Evolutionary conservation across 768 basidiomycete genomes (phyloP).

Genomic region (Mrakia gelida): DNA sequence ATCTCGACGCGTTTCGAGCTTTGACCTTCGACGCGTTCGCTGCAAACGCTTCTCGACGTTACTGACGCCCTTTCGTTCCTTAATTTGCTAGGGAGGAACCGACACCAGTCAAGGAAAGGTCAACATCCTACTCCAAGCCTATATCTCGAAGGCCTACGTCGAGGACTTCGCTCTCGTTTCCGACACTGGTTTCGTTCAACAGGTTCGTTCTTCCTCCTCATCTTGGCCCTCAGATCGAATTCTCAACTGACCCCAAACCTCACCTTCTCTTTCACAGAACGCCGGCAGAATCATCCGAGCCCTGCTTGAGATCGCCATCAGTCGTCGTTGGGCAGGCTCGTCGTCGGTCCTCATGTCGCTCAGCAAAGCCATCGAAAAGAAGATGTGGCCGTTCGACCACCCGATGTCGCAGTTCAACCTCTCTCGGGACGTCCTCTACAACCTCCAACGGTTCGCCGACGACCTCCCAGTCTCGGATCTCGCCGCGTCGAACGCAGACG

Average conservation of each 20-base stretch:
- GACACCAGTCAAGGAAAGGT: constrained; percentile 74
- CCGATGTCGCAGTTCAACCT: constrained; percentile 78
- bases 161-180: constrained; percentile 96
- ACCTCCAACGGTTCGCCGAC: constrained; percentile 72
- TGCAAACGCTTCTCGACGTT: background rate
- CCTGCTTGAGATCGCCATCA: constrained; percentile 87
- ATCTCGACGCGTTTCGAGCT: background rate
- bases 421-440: constrained; percentile 70
- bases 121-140: constrained; percentile 88
- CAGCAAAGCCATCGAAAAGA: constrained; percentile 87
- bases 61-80: background rate
- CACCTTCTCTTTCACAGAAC: constrained; percentile 50
- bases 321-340: constrained; percentile 82
- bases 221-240: too few species aligned
- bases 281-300: constrained; percentile 91
- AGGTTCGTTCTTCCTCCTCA: constrained; percentile 45
- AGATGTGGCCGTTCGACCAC: constrained; percentile 92
- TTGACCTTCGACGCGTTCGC: constrained; percentile 1
- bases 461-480: constrained; percentile 73
- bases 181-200: constrained; percentile 87
- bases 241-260: background rate
- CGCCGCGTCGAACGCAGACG: constrained; percentile 58
- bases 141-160: constrained; percentile 71
- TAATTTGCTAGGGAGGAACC: constrained; percentile 55
- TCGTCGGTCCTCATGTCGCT: constrained; percentile 76